Evolutionary conservation across 371 early-diverging fungal genomes (phyloP), one percentile per base, ranked within the genome.

Genomic region (Mortierella sp.): DNA sequence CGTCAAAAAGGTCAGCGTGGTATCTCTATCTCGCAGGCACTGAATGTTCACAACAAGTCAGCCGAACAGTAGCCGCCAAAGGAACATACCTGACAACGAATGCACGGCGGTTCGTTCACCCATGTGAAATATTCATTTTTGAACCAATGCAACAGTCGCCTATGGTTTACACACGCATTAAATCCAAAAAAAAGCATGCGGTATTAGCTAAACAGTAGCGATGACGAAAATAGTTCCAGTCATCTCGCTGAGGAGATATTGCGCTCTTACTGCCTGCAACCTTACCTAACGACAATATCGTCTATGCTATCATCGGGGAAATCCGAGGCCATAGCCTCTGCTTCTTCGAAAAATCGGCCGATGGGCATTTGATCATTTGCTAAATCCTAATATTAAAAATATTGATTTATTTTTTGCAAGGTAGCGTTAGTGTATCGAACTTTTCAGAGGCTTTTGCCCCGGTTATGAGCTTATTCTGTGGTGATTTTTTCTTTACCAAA

Each of bases 81-180:
- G 17, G 21, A 27, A 26, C 9, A 4, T 81, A 84, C 85, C 50
- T 73, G 43, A 65, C 92, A 92, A 32, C 58, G 58, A 14, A 63
- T 64, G 64, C 92, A 92, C 1, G 85, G 81, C 9, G 86, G 84
- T 28, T 79, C 67, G 62, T 92, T 82, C 4, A 90, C 85, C 93
- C 93, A 93, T 11, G 67, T 79, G 78, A 93, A 92, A 50, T 84
- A 93, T 4, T 83, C 85, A 43, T 81, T 71, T 50, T 88, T 88
- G 65, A 88, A 88, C 89, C 89, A 88, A 43, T 82, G 76, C 57
- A 88, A 46, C 17, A 87, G 60, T 5, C 82, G 76, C 21, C 79
- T 72, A n/a, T n/a, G n/a, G 21, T 39, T 43, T 19, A 19, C 24
- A 12, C 32, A 7, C 2, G 49, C 26, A 17, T 34, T 7, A 34